phyloP scores from a whole-genome alignment of 768 basidiomycete species.

The Boletus edulis region DNA sequence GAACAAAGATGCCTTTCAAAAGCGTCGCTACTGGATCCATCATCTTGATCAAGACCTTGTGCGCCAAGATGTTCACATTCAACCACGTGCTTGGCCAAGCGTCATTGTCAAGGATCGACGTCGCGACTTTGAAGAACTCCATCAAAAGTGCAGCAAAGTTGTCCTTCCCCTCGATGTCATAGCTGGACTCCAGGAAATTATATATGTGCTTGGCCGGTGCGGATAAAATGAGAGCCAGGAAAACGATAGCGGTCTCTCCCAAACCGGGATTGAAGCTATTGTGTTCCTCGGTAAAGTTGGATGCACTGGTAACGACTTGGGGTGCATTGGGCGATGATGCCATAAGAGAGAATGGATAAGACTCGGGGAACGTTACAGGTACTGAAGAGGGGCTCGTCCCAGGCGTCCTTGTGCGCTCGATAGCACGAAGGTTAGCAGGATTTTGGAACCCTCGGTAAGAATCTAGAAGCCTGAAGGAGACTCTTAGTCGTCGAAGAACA shows the following conservation, averaged over 20 bases:
- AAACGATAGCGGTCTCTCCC: slow-evolving; percentile 84
- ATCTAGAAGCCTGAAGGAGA: slow-evolving; percentile 63
- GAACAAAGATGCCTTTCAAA: slow-evolving; percentile 81
- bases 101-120: slow-evolving; percentile 80
- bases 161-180: slow-evolving; percentile 89
- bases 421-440: slow-evolving; percentile 59
- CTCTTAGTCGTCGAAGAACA: slow-evolving; percentile 4
- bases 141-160: slow-evolving; percentile 68
- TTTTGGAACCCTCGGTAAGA: slow-evolving; percentile 84
- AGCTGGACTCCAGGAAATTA: slow-evolving; percentile 71
- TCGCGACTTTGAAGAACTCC: slow-evolving; percentile 77
- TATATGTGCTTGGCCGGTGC: slow-evolving; percentile 74
- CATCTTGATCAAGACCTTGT: slow-evolving; percentile 85
- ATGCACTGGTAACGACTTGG: slow-evolving; percentile 40
- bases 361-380: slow-evolving; percentile 89
- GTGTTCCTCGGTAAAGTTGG: slow-evolving; percentile 44
- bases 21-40: slow-evolving; percentile 78
- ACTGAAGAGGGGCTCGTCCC: slow-evolving; percentile 54
- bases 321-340: slow-evolving; percentile 59
- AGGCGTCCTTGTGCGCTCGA: slow-evolving; percentile 64
- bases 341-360: slow-evolving; percentile 88
- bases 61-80: slow-evolving; percentile 85
- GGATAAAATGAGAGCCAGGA: slow-evolving; percentile 79
- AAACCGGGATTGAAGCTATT: slow-evolving; percentile 67
- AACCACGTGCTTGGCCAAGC: slow-evolving; percentile 92